Conservation (phyloP, 1,284 basidiomycete genomes). For the Puccinia hordei region DNA sequence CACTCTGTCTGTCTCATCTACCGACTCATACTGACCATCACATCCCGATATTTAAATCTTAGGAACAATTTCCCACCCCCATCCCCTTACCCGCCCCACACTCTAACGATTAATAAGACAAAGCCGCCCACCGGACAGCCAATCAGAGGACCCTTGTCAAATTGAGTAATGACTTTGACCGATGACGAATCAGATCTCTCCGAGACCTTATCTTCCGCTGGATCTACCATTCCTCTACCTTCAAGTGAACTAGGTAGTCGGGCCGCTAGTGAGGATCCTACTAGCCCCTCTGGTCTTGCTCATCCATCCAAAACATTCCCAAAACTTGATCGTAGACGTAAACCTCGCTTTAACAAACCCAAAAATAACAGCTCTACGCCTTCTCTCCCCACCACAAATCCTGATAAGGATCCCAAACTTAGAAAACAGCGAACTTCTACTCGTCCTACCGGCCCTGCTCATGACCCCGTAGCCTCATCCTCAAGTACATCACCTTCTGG, state of each 20-base stretch:
- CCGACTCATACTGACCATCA: background rate
- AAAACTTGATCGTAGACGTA: slow-evolving; percentile 38
- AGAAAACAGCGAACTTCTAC: slow-evolving; percentile 15
- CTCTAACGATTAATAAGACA: background rate
- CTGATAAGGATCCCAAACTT: slow-evolving; percentile 35
- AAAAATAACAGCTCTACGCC: slow-evolving; percentile 24
- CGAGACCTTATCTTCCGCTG: slow-evolving; percentile 49
- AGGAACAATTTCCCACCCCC: background rate
- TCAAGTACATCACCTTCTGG: slow-evolving; percentile 26
- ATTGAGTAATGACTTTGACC: slow-evolving; percentile 41
- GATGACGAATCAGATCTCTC: slow-evolving; percentile 51
- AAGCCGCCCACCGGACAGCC: background rate
- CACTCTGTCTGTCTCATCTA: background rate
- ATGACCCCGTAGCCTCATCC: slow-evolving; percentile 22
- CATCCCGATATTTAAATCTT: background rate
- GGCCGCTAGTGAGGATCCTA: slow-evolving; percentile 42
- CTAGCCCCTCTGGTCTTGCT: slow-evolving; percentile 39
- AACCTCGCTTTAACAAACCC: slow-evolving; percentile 38
- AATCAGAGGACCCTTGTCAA: background rate
- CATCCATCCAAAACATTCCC: slow-evolving; percentile 28
- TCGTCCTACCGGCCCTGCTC: slow-evolving; percentile 23
- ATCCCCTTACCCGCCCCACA: background rate
- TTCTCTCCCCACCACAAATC: slow-evolving; percentile 20
- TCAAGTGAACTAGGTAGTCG: slow-evolving; percentile 50
- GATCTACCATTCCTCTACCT: slow-evolving; percentile 49